Percentiles rank a stretch among this genome's conserved stretches.
phyloP scores from a whole-genome alignment of 495 filamentous ascomycete species.

The Evernia prunastri region DNA sequence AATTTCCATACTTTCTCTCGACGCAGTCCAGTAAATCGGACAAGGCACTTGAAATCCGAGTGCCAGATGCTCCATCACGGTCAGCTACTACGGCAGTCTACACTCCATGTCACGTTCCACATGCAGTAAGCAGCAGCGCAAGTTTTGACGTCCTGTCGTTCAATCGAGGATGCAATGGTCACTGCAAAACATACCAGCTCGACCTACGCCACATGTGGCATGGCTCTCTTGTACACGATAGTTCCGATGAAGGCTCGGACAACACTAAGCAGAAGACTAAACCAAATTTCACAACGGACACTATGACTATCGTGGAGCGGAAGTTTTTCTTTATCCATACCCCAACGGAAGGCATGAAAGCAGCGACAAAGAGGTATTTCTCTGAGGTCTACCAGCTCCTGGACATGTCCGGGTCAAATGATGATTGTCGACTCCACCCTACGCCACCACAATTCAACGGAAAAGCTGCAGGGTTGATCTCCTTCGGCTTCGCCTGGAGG shows the following conservation, averaged over 20 bases:
- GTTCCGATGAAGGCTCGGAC: background rate
- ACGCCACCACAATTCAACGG: slow-evolving; percentile 14
- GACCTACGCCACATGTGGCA: background rate
- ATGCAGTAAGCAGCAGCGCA: too few species aligned
- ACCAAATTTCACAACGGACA: background rate
- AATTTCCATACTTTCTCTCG: too few species aligned
- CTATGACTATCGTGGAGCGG: background rate
- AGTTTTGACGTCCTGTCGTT: too few species aligned
- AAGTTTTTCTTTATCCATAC: slow-evolving; percentile 4
- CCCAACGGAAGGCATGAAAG: slow-evolving; percentile 10
- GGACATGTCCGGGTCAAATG: slow-evolving; percentile 7
- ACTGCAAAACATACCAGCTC: too few species aligned
- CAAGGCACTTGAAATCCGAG: too few species aligned
- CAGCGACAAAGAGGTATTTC: slow-evolving; percentile 14
- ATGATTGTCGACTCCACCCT: slow-evolving; percentile 25
- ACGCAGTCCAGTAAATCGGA: too few species aligned
- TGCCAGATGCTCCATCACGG: too few species aligned
- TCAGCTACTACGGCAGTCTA: too few species aligned
- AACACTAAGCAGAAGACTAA: too few species aligned
- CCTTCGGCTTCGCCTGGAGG: slow-evolving; percentile 16
- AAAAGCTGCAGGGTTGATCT: slow-evolving; percentile 12
- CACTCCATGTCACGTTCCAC: too few species aligned
- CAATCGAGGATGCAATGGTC: too few species aligned
- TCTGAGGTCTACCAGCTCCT: slow-evolving; percentile 15
- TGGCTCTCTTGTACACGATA: background rate